These are phyloP conservation scores for Agaricus subrufescens DNA, from an alignment of 768 basidiomycete genomes.

Conservation along the genomic window DNA sequence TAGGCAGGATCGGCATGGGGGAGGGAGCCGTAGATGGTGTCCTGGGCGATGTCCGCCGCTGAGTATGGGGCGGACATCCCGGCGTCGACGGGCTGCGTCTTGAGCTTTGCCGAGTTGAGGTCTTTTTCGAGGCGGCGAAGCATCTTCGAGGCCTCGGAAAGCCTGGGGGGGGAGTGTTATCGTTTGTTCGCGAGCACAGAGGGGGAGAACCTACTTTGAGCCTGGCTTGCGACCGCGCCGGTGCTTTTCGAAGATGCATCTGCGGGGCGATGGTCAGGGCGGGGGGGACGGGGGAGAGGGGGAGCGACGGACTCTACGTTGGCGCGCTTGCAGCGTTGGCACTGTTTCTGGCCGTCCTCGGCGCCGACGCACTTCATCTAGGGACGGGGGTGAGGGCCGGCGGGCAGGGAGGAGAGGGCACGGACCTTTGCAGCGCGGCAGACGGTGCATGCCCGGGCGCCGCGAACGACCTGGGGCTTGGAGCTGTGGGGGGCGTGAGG, in stretches of 20 bases:
- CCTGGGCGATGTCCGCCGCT: constrained; percentile 23
- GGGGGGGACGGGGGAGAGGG: constrained; percentile 10
- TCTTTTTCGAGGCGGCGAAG: constrained; percentile 83
- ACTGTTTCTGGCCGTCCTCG: constrained; percentile 76
- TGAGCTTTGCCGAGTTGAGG: constrained; percentile 70
- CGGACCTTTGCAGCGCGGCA: constrained; percentile 79
- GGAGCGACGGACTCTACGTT: constrained; percentile 58
- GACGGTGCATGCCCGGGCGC: constrained; percentile 73
- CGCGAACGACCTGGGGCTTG: constrained; percentile 47
- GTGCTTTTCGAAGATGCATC: constrained; percentile 87
- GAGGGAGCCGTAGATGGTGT: constrained; percentile 23
- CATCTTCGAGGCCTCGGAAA: constrained; percentile 89
- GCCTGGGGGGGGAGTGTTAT: constrained; percentile 32
- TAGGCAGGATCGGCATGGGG: constrained; percentile 26
- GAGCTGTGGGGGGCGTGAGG: constrained; percentile 20
- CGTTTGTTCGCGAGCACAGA: constrained; percentile 5
- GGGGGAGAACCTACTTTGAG: constrained; percentile 59
- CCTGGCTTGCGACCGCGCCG: constrained; percentile 85
- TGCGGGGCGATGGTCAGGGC: constrained; percentile 21
- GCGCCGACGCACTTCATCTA: constrained; percentile 93
- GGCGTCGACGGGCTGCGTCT: constrained; percentile 45
- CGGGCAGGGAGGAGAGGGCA: constrained; percentile 12
- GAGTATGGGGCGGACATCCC: constrained; percentile 27
- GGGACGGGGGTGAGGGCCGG: constrained; percentile 16
- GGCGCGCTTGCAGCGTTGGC: constrained; percentile 81